Evolutionary conservation across 805 yeast genomes (phyloP).

Genomic region (Metschnikowia aberdeeniae): DNA sequence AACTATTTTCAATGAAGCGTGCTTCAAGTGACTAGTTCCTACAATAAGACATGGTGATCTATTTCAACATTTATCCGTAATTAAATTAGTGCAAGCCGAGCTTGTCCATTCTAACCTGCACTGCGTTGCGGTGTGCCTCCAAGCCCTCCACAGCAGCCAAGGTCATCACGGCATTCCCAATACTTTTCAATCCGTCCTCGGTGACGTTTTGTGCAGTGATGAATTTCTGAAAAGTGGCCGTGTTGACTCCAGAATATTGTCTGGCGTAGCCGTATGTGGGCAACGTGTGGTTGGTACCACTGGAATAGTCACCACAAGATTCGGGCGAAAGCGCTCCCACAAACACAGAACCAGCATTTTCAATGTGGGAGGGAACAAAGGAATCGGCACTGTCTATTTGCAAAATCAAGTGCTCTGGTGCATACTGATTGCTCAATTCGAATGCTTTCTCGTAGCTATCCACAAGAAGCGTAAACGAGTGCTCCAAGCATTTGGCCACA

Average conservation of each 20-base stretch:
- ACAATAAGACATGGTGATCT: neutral
- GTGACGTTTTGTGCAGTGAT: constrained; percentile 91
- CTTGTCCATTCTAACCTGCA: constrained; percentile 87
- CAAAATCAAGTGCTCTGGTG: constrained; percentile 95
- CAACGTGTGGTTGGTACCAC: constrained; percentile 97
- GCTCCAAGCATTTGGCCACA: constrained; percentile 86
- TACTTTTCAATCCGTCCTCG: constrained; percentile 75
- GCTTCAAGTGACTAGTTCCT: too few relatives aligned
- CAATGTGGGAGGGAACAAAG: constrained; percentile 66
- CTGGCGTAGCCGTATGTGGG: constrained; percentile 99
- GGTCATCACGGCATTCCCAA: constrained; percentile 95
- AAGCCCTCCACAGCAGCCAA: constrained; percentile 95
- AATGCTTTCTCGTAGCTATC: constrained; percentile 74
- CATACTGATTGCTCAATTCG: constrained; percentile 82
- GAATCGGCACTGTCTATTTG: constrained; percentile 77
- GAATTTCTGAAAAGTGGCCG: constrained; percentile 91
- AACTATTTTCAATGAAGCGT: neutral
- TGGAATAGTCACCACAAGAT: constrained; percentile 96
- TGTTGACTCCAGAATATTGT: constrained; percentile 96
- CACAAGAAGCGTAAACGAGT: constrained; percentile 78
- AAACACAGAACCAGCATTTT: constrained; percentile 94
- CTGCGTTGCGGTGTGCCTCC: constrained; percentile 97
- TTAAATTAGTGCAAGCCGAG: constrained; percentile 47
- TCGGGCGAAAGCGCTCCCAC: constrained; percentile 97
- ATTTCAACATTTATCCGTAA: neutral